These are phyloP conservation scores for Monosporozyma unispora DNA, from an alignment of 805 yeast genomes.

Conservation along the genomic window DNA sequence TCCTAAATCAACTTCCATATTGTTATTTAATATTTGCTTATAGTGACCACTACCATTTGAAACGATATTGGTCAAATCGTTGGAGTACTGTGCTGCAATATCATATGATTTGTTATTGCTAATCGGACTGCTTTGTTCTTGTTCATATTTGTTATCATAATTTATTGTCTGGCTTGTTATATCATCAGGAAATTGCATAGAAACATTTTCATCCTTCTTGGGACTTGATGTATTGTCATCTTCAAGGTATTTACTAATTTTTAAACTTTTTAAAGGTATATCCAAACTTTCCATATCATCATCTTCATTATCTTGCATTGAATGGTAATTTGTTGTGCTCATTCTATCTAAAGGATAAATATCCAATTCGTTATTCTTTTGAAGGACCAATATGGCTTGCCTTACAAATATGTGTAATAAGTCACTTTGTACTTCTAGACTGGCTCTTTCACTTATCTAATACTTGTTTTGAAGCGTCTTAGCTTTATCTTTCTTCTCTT, in stretches of 20 bases:
- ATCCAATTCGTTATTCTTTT: neutral
- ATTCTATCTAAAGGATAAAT: neutral
- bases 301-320: neutral
- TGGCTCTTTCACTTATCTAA: too few relatives aligned
- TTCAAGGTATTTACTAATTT: slow-evolving; percentile 10
- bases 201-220: neutral
- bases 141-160: neutral
- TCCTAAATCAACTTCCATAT: neutral
- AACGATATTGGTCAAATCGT: neutral
- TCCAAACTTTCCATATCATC: slow-evolving; percentile 20
- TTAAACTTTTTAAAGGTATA: slow-evolving; percentile 21
- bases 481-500: neutral
- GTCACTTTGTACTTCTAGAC: neutral
- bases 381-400: neutral
- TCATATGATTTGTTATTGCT: neutral
- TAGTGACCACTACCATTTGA: slow-evolving; percentile 1
- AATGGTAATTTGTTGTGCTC: neutral
- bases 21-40: neutral
- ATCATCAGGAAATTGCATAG: neutral
- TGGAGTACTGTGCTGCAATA: neutral
- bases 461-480: neutral
- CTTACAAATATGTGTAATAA: neutral
- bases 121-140: neutral
- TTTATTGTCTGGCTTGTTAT: neutral
- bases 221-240: neutral